Base-by-base conservation (phyloP, 2,329 filamentous ascomycete species). In the Venturia asperata region DNA sequence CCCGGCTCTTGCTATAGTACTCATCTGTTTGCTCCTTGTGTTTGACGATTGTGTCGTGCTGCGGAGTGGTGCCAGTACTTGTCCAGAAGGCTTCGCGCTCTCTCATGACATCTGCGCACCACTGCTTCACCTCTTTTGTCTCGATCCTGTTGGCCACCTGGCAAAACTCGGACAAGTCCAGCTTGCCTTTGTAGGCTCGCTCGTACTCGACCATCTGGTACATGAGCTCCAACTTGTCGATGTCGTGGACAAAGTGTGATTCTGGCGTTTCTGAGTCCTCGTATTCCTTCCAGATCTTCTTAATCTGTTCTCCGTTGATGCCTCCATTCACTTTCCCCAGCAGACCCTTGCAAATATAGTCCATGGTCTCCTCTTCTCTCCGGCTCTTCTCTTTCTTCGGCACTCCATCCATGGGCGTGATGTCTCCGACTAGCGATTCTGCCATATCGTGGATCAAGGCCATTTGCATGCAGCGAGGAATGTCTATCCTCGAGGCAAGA, bases 121-220 rank as follows among this genome's bases (percentile, higher is more conserved):
- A 97, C 15, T 79, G 83, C 78, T 87, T 85, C 69, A 92, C 89
- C 78, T 96, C 93, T 0, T 86, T 84, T 69, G 95, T 80, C 64
- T 83, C 81, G 69, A 97, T 88, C 70, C 84, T 85, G 60, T 79
- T 82, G 10, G 89, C 85, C 2, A 97, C 94, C 73, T 89, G 88
- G 0, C 86, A 84, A 70, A 99, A 97, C 78, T 99, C 94, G 63
- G 88, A 85, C 62, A 99, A 79, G 75, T 97, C 91, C 47, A 91
- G 75, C 68, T 79, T 77, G 37, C 85, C 85, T 65, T 86, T 77
- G 62, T 85, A 81, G 15, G 82, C 78, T 71, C 89, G 87, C 83
- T 99, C 94, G 73, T 99, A 99, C 77, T 99, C 94, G 39, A 96
- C 80, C 90, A 97, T 97, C 80, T 99, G 94, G 72, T 96, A 79